Evolutionary conservation across 2,329 filamentous ascomycete genomes (phyloP), one percentile per base, ranked within the genome.

Genomic region (Neonectria ditissima): DNA sequence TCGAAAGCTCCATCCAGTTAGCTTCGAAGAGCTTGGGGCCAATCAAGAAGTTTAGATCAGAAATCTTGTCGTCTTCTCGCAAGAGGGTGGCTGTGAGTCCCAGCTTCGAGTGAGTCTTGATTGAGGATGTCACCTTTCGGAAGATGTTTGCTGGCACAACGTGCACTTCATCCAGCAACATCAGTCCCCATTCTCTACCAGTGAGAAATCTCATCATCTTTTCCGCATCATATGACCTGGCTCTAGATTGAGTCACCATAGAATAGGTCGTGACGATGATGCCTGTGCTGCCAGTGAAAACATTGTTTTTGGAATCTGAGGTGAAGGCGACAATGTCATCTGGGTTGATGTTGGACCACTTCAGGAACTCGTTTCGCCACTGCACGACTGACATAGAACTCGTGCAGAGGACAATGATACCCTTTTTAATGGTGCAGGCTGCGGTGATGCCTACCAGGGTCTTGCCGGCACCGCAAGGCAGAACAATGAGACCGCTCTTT

Each of bases 1-100:
- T 93, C 1, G 95, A 96, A 43, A 99, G 87, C 78, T 99, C 96
- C 90, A 98, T 97, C 96, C 96, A 99, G 78, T 99, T 99, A 28
- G 96, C 96, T 79, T 99, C 96, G 76, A 97, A 99, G 0, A 99
- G 84, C 78, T 99, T 99, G 0, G 96, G 96, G 0, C 96, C 96
- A 73, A 99, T 98, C 62, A 99, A 82, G 76, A 98, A 99, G 78
- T 99, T 99, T 48, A 99, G 81, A 83, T 98, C 94, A 26, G 92
- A 93, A 76, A 99, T 99, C 82, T 98, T 98, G 83, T 99, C 95
- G 74, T 99, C 96, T 80, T 99, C 96, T 82, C 96, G 89, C 16
- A 99, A 88, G 11, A 99, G 83, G 0, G 96, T 99, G 0, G 96
- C 96, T 0, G 96, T 99, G 41, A 99, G 83, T 7, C 96, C 96